Percentiles rank a stretch among this genome's conserved stretches.
Conservation (phyloP, 345 rosid species). For the Conringia planisiliqua region DNA sequence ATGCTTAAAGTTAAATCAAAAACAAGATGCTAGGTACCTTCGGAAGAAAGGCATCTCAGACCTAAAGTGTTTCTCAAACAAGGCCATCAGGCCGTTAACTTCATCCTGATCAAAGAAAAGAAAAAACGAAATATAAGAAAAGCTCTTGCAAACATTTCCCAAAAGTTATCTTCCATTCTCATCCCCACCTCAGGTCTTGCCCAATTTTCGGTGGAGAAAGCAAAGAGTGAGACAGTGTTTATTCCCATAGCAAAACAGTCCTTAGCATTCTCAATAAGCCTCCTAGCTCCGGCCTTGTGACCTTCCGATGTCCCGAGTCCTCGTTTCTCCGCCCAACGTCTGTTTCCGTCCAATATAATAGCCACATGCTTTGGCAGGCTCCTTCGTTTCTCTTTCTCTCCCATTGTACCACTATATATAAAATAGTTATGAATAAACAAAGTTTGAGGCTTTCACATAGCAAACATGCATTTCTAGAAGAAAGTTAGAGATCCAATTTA, state of each 20-base stretch:
- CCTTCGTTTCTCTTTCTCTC: constrained; percentile 30
- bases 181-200: constrained; percentile 54
- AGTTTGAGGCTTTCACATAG: not conserved
- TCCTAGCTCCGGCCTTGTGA: constrained; percentile 55
- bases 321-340: constrained; percentile 60
- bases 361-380: constrained; percentile 74
- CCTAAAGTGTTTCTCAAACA: constrained; percentile 45
- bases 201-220: constrained; percentile 75
- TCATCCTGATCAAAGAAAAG: constrained; percentile 45
- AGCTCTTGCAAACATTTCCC: not conserved
- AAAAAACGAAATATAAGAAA: not conserved
- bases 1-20: not conserved
- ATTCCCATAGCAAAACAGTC: constrained; percentile 52
- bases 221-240: constrained; percentile 63
- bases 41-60: constrained; percentile 39
- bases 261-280: constrained; percentile 40
- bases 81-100: constrained; percentile 57
- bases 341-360: constrained; percentile 73
- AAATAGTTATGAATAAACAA: not conserved
- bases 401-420: constrained; percentile 2
- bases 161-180: not conserved
- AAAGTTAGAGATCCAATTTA: not conserved
- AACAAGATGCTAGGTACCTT: constrained; percentile 36
- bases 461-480: not conserved
- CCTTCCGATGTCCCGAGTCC: constrained; percentile 49